Evolutionary conservation across 306 rosid genomes (phyloP), one percentile per base, ranked within the genome.

Genomic region (Geum urbanum): DNA sequence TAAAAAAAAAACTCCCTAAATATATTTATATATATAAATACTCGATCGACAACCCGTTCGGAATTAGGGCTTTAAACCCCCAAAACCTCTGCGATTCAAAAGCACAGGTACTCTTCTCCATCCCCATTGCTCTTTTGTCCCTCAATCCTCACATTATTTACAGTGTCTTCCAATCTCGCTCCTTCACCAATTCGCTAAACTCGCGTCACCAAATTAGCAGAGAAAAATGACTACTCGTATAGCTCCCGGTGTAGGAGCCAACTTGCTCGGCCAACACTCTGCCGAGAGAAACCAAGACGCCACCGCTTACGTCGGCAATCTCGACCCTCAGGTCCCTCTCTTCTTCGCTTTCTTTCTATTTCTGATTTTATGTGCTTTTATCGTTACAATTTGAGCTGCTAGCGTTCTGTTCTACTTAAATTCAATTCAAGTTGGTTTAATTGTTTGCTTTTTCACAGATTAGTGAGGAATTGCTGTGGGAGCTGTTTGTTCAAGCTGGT

Each of bases 221-320:
- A n/a, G n/a, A 1, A 35, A 9, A 15, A 94, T 91, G 99, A 95
- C 99, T 63, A 91, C 99, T 49, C 89, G 96, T 70, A 91, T 95
- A 13, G 99, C 99, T 1, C 99, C 97, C 0, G 99, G 99, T 20
- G 99, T 95, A 0, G 99, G 97, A 72, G 99, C 99, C 22, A 95
- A 95, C 87, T 74, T 91, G 64, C 88, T 83, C 7, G 87, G 87
- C 46, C 87, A 83, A 47, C 99, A 91, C 77, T 81, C 99, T 0
- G 95, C 97, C 6, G 97, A 89, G 96, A 74, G 99, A 70, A 95
- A 95, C 65, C 99, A 95, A 79, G 99, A 95, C 67, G 99, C 99
- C 54, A 95, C 99, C 7, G 97, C 99, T 39, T 95, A 95, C 72
- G 97, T 95, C 70, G 99, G 99, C 53, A 95, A 91, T 78, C 96